Conservation (phyloP, 257 asterid species). For the Nicotiana tabacum region DNA sequence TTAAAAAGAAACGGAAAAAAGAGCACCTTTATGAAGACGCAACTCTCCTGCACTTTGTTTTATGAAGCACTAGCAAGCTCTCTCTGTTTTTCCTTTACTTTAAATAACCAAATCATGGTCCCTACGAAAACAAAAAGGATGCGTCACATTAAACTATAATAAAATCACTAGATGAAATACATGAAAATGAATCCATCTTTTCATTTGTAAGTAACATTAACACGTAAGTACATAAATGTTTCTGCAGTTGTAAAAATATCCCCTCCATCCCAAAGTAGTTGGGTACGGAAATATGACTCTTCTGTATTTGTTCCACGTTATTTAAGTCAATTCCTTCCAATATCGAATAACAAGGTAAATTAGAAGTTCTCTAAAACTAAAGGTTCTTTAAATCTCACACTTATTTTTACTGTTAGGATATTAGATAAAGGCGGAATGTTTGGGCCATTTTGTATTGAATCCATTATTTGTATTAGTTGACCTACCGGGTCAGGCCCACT, state of each 20-base stretch:
- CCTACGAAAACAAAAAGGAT: neutral
- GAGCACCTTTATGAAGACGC: slow-evolving; percentile 26
- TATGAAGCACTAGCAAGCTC: slow-evolving; percentile 11
- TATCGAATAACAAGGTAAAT: neutral
- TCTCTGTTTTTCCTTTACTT: slow-evolving; percentile 19
- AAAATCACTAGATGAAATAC: neutral
- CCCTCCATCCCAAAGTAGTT: neutral
- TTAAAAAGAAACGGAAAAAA: neutral
- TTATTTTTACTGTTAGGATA: neutral
- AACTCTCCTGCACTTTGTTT: slow-evolving; percentile 25
- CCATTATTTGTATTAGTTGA: no score
- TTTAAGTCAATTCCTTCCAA: neutral
- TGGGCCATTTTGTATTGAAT: no score
- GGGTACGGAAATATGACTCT: neutral
- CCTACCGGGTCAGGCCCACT: no score
- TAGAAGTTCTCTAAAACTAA: neutral
- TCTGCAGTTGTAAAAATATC: neutral
- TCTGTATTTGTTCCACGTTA: neutral
- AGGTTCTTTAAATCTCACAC: neutral
- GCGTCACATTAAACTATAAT: neutral
- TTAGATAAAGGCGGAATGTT: no score
- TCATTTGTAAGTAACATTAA: neutral
- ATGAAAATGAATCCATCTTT: neutral
- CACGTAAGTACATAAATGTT: neutral
- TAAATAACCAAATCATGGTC: slow-evolving; percentile 13